A percentile compares a stretch with the other conserved stretches of the same genome.
Evolutionary conservation across 2,329 filamentous ascomycete species (phyloP).

Genomic region (Cytospora paraplurivora): DNA sequence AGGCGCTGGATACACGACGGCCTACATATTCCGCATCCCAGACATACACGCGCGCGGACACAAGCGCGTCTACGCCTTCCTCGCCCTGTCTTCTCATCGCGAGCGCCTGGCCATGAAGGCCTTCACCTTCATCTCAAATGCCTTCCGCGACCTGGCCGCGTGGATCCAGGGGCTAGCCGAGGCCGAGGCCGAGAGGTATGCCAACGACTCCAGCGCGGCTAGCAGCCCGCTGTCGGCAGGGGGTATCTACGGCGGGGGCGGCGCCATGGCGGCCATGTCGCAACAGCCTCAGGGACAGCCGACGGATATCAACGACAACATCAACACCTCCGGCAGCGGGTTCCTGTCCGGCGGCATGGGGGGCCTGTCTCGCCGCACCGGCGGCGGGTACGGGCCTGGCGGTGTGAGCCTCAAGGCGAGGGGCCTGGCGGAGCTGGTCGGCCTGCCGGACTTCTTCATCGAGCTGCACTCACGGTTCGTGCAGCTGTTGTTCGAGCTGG

Average conservation of each 20-base stretch:
- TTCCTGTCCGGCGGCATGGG: slow-evolving; percentile 57
- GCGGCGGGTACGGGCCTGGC: slow-evolving; percentile 49
- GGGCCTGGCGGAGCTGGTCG: slow-evolving; percentile 66
- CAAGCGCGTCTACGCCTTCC: slow-evolving; percentile 68
- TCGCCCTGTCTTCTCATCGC: slow-evolving; percentile 66
- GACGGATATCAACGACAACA: slow-evolving; percentile 38
- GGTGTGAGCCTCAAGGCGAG: slow-evolving; percentile 59
- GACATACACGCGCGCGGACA: slow-evolving; percentile 68
- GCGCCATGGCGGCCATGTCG: slow-evolving; percentile 36
- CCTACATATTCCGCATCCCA: slow-evolving; percentile 70
- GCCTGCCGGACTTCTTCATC: slow-evolving; percentile 68
- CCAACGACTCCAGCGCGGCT: slow-evolving; percentile 43
- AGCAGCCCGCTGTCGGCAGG: slow-evolving; percentile 40
- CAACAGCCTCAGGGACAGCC: slow-evolving; percentile 34
- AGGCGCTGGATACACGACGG: slow-evolving; percentile 66
- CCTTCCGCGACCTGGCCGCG: slow-evolving; percentile 64
- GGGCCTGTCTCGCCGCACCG: slow-evolving; percentile 61
- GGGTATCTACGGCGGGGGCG: slow-evolving; percentile 45
- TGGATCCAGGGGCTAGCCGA: slow-evolving; percentile 70
- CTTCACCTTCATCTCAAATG: slow-evolving; percentile 62
- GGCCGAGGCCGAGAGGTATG: slow-evolving; percentile 59
- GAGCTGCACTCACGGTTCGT: slow-evolving; percentile 67
- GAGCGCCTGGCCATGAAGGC: slow-evolving; percentile 67
- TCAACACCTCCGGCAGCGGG: slow-evolving; percentile 52
- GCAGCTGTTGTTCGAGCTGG: slow-evolving; percentile 61